Base-by-base conservation (phyloP, 116 monocot species). In the Dioscorea cayenensis region DNA sequence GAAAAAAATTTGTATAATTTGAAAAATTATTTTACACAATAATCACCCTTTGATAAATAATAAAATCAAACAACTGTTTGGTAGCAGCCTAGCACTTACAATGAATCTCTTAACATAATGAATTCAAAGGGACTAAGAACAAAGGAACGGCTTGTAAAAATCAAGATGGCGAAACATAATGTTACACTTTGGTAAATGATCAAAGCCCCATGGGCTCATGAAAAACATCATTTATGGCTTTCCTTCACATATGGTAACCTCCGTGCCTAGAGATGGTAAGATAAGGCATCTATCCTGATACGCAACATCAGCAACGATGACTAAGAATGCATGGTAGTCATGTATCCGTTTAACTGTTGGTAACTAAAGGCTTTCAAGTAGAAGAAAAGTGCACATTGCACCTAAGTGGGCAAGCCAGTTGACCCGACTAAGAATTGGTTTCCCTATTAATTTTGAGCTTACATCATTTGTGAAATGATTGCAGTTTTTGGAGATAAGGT, bases 401-500 rank as follows among this genome's bases (percentile, higher is more conserved):
- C 95, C 87, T 73, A 92, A 18, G 50, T 49, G 60, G 18, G 95
- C 95, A 67, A 92, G 95, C 51, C 95, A 81, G 62, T 95, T 95
- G 10, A 95, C 80, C 95, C 95, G 92, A 21, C 85, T 80, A 55
- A 92, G 92, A 28, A 95, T 90, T 18, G 68, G 60, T 72, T 76
- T 89, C 51, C 90, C 87, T 49, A 82, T 89, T 79, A 92, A 76
- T 71, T 72, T 85, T 17, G 20, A 64, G 66, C 79, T 85, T 38
- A 84, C 59, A 74, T 95, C 90, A 76, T 95, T 90, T 13, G 92
- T 92, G 38, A 95, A 95, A 76, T 95, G 95, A 50, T 95, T 95
- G 78, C 95, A 95, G 37, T 95, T 95, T 75, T 92, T 95, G 19
- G 83, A 84, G 55, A 95, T 87, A 23, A 95, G 82, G 63, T 95